Evolutionary conservation across 305 asterid genomes (phyloP), one percentile per base, ranked within the genome.

Genomic region (Fraxinus paxiana): DNA sequence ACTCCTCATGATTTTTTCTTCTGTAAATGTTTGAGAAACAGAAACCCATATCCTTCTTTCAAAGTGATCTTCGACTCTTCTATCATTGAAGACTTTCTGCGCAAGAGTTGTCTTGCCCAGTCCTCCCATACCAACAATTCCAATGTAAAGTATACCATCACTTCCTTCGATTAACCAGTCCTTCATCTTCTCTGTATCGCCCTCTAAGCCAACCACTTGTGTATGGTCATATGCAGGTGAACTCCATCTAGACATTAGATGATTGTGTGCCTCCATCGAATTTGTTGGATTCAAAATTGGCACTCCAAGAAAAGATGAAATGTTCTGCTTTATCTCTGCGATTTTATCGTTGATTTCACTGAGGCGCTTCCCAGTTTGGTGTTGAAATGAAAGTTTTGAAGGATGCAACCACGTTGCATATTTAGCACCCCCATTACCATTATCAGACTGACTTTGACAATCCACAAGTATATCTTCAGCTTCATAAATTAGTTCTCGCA

Each of bases 21-120:
- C 86, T 0, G 83, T 85, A 77, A 85, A 85, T 37, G 86, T 83
- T 80, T 82, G 88, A 73, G 86, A 80, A 80, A 83, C 86, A 72
- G 88, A 85, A 9, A 83, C 86, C 88, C 88, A 85, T 34, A 85
- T 80, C 51, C 88, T 82, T 82, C 86, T 85, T n/a, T 85, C 88
- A 5, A 83, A 85, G 41, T 37, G 80, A 20, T 80, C 59, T 72
- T 85, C 84, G 13, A 80, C 22, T 15, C 61, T 75, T 67, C 73
- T 77, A 22, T 83, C 84, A 65, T 85, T 80, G 48, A 82, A 85
- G 18, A 85, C 84, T 61, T 83, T 75, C 72, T 83, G 88, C 15
- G 88, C 83, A 76, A 85, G 69, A 24, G 86, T 83, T 70, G 88
- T 83, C 82, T 85, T 85, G 5, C 88, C 88, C 28, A 85, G 37